Percentiles rank a stretch among this genome's conserved stretches.
Evolutionary conservation across 345 rosid species (phyloP).

Genomic region (Arabidopsis suecica): DNA sequence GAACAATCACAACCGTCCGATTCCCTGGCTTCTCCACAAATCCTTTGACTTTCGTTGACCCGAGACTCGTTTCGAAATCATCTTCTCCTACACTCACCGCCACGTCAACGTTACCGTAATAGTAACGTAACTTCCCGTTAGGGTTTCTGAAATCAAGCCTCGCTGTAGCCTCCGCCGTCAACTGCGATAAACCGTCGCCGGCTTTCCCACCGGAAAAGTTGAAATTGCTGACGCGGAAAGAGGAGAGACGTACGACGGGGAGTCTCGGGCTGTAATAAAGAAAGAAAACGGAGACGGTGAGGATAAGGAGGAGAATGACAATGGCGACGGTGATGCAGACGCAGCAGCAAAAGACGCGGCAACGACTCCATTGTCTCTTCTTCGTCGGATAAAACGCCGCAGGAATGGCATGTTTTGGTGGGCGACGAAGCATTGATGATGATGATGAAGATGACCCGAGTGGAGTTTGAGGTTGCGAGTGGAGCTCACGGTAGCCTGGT

Average conservation of each 20-base stretch:
- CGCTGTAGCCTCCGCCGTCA: slow-evolving; percentile 53
- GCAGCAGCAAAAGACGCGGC: slow-evolving; percentile 65
- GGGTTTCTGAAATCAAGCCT: slow-evolving; percentile 68
- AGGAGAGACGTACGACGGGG: slow-evolving; percentile 71
- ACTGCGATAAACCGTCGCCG: slow-evolving; percentile 50
- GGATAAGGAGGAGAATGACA: slow-evolving; percentile 45
- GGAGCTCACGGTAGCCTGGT: slow-evolving; percentile 71
- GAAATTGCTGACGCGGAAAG: slow-evolving; percentile 53
- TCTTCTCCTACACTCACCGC: slow-evolving; percentile 46
- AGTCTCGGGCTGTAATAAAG: slow-evolving; percentile 71
- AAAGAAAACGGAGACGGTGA: slow-evolving; percentile 55
- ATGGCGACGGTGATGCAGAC: slow-evolving; percentile 44
- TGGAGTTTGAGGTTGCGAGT: slow-evolving; percentile 29
- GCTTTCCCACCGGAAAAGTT: slow-evolving; percentile 49
- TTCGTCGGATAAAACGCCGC: slow-evolving; percentile 56
- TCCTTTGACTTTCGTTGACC: slow-evolving; percentile 49
- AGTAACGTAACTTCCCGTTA: slow-evolving; percentile 53
- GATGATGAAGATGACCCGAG: slow-evolving; percentile 24
- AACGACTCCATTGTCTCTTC: slow-evolving; percentile 48
- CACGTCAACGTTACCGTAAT: slow-evolving; percentile 55
- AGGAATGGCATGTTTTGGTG: slow-evolving; percentile 46
- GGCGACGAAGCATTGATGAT: slow-evolving; percentile 42
- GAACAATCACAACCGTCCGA: slow-evolving; percentile 60
- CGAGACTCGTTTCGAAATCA: slow-evolving; percentile 50
- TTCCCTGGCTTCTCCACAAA: slow-evolving; percentile 56